Conservation (phyloP, 2,329 filamentous ascomycete species). For the Cladophialophora chaetospira region DNA sequence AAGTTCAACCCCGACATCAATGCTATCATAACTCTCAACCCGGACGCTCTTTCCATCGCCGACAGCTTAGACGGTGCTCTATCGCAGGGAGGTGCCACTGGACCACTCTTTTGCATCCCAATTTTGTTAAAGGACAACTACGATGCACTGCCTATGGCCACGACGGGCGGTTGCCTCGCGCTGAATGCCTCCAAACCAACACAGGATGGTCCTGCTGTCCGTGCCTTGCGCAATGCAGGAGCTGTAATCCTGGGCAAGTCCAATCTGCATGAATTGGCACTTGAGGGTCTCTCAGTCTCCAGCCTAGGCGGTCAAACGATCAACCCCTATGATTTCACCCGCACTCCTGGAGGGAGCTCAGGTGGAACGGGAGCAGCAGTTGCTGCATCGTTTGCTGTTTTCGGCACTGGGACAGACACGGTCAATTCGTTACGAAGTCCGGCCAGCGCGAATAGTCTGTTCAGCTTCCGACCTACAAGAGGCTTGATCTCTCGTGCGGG, state of each 20-base stretch:
- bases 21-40: slow-evolving; percentile 58
- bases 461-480: slow-evolving; percentile 39
- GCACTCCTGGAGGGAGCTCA: slow-evolving; percentile 55
- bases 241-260: slow-evolving; percentile 62
- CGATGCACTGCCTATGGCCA: slow-evolving; percentile 57
- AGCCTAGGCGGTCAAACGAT: slow-evolving; percentile 65
- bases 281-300: slow-evolving; percentile 65
- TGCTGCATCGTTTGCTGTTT: slow-evolving; percentile 38
- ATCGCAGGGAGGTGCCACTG: slow-evolving; percentile 52
- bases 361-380: slow-evolving; percentile 40
- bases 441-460: slow-evolving; percentile 37
- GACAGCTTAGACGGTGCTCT: slow-evolving; percentile 49
- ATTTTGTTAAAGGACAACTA: slow-evolving; percentile 67
- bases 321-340: slow-evolving; percentile 65
- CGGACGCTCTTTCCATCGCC: slow-evolving; percentile 51
- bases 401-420: slow-evolving; percentile 41
- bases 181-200: slow-evolving; percentile 51
- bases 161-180: slow-evolving; percentile 58
- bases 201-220: slow-evolving; percentile 54
- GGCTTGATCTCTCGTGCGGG: slow-evolving; percentile 37
- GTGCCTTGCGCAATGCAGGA: slow-evolving; percentile 53
- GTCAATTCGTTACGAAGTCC: slow-evolving; percentile 39
- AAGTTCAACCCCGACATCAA: slow-evolving; percentile 60
- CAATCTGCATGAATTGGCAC: slow-evolving; percentile 64
- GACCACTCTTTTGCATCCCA: slow-evolving; percentile 62